These are phyloP conservation scores for Inonotus hispidus DNA, from an alignment of 1,284 basidiomycete species.

Conservation along the genomic window DNA sequence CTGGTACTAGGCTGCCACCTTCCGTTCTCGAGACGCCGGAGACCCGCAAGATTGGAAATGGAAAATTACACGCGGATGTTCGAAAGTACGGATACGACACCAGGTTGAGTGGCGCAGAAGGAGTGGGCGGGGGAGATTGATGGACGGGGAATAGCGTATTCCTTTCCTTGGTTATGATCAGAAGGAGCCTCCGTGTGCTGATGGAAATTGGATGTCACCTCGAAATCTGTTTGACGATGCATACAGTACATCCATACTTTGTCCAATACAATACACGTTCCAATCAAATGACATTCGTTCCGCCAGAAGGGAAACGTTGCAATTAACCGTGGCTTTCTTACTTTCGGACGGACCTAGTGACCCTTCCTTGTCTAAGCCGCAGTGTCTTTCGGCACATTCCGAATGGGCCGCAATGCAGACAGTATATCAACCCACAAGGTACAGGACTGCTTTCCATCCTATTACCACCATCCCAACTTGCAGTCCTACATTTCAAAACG, in stretches of 20 bases:
- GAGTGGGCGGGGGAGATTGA: conserved; percentile 19
- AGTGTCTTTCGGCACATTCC: background rate
- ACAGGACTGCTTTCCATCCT: background rate
- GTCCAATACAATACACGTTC: too few species aligned
- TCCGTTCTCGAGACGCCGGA: conserved; percentile 11
- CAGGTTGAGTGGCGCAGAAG: conserved; percentile 13
- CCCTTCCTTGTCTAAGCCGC: too few species aligned
- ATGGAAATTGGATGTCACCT: background rate
- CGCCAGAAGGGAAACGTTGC: too few species aligned
- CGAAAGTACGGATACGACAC: conserved; percentile 11
- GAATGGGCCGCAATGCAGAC: background rate
- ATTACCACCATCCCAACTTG: background rate
- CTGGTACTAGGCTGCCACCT: conserved; percentile 16
- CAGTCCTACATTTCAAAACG: too few species aligned
- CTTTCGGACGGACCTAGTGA: too few species aligned
- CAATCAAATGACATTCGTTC: too few species aligned
- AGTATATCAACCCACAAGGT: background rate
- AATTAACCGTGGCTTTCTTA: too few species aligned
- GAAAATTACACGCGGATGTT: conserved; percentile 14
- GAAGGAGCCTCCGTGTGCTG: background rate
- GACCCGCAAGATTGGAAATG: conserved; percentile 17
- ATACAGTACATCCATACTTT: too few species aligned
- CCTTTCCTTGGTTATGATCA: background rate
- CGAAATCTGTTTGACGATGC: conserved; percentile 17
- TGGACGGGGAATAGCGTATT: conserved; percentile 16